phyloP scores from a whole-genome alignment of 495 filamentous ascomycete species.

The Penicillium flavigenum region DNA sequence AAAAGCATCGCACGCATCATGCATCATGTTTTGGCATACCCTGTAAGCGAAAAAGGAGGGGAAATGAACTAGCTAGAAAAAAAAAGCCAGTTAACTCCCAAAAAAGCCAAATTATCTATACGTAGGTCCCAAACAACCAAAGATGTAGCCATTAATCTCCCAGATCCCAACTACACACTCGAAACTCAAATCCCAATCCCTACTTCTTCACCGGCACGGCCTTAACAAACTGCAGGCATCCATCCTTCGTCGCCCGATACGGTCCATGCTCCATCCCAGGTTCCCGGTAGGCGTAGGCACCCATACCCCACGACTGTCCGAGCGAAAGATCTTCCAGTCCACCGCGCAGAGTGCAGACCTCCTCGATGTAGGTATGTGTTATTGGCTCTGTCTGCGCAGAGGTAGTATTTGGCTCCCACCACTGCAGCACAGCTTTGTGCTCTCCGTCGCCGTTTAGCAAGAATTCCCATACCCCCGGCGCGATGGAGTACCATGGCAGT shows the following conservation, averaged over 20 bases:
- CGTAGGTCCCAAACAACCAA: background rate
- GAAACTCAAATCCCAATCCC: background rate
- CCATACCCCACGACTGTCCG: conserved; percentile 22
- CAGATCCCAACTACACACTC: background rate
- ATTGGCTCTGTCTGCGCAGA: conserved; percentile 16
- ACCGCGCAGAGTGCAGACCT: conserved; percentile 30
- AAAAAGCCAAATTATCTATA: background rate
- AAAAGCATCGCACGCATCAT: background rate
- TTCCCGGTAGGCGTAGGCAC: conserved; percentile 26
- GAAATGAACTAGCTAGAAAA: background rate
- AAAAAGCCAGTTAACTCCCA: background rate
- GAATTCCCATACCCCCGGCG: conserved; percentile 29
- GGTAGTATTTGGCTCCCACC: conserved; percentile 25
- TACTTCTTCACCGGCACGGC: conserved; percentile 8
- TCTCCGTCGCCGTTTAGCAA: conserved; percentile 22
- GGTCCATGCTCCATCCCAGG: conserved; percentile 29
- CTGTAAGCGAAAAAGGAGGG: background rate
- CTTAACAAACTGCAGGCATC: conserved; percentile 30
- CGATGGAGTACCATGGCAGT: conserved; percentile 26
- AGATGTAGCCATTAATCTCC: background rate
- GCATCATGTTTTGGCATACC: background rate
- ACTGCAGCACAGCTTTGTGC: conserved; percentile 27
- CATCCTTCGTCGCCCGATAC: conserved; percentile 20
- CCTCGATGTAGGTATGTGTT: conserved; percentile 28
- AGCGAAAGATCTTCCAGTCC: conserved; percentile 27